Conservation (phyloP, 2,329 filamentous ascomycete species). For the Pleurostoma richardsiae region DNA sequence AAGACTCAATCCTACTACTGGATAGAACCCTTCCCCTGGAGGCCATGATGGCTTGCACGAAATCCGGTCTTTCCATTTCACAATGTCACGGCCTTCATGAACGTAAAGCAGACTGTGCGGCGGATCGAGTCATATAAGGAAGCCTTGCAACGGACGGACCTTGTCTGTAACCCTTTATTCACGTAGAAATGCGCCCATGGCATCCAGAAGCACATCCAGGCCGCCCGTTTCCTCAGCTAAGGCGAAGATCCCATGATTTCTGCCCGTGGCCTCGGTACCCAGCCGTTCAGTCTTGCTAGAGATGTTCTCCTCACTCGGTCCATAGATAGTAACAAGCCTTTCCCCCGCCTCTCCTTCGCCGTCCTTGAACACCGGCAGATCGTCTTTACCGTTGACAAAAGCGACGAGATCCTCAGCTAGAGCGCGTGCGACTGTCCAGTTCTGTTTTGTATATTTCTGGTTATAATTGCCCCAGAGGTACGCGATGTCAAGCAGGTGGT, state of each 20-base stretch:
- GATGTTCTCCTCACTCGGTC: not conserved
- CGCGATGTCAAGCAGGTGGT: conserved; percentile 37
- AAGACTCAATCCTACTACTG: too few relatives aligned
- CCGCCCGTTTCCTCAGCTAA: not conserved
- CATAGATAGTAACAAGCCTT: not conserved
- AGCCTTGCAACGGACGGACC: too few relatives aligned
- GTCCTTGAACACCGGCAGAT: not conserved
- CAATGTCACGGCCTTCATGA: too few relatives aligned
- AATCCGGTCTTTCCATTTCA: too few relatives aligned
- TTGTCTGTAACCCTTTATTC: too few relatives aligned
- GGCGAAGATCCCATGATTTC: not conserved
- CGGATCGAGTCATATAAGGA: too few relatives aligned
- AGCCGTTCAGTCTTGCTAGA: not conserved
- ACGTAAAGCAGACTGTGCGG: too few relatives aligned
- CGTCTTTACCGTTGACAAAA: conserved; percentile 20
- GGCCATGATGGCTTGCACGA: too few relatives aligned
- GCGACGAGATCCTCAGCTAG: conserved; percentile 30
- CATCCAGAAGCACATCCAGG: not conserved
- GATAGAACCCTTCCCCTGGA: too few relatives aligned
- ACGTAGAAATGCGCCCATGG: not conserved
- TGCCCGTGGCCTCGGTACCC: not conserved
- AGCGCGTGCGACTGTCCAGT: conserved; percentile 20
- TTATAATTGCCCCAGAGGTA: conserved; percentile 41
- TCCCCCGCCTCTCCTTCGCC: not conserved
- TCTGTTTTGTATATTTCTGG: conserved; percentile 24